phyloP scores from a whole-genome alignment of 208 protist species.

The Angomonas ambiguus region DNA sequence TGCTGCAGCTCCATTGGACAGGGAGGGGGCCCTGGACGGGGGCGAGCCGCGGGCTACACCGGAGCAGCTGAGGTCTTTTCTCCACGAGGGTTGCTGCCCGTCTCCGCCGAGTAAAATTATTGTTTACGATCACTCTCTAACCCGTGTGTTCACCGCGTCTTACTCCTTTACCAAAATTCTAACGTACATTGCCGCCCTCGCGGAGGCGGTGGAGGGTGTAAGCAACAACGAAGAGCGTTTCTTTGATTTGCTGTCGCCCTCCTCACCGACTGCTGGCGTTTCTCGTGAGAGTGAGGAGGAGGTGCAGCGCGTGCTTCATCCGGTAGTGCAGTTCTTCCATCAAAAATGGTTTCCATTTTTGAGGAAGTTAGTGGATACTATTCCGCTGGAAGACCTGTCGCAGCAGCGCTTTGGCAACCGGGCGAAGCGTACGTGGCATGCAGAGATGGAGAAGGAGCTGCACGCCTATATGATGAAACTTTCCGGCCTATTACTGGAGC shows the following conservation, averaged over 20 bases:
- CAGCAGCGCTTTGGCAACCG: slow-evolving; percentile 88
- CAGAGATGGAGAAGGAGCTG: slow-evolving; percentile 38
- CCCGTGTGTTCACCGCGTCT: slow-evolving; percentile 52
- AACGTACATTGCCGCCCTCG: slow-evolving; percentile 51
- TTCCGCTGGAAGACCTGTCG: slow-evolving; percentile 72
- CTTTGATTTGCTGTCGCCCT: no score
- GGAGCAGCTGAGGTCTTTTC: background rate
- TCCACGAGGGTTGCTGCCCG: background rate
- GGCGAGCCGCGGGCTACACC: background rate
- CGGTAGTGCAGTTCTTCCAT: slow-evolving; percentile 38
- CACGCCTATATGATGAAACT: slow-evolving; percentile 43
- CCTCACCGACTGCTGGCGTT: background rate
- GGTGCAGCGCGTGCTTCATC: slow-evolving; percentile 11
- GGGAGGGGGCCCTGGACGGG: background rate
- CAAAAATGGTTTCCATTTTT: slow-evolving; percentile 53
- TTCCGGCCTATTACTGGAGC: slow-evolving; percentile 31
- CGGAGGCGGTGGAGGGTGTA: slow-evolving; percentile 22
- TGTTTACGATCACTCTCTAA: slow-evolving; percentile 52
- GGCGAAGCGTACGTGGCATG: slow-evolving; percentile 76
- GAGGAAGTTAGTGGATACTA: slow-evolving; percentile 40
- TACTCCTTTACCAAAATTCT: slow-evolving; percentile 67
- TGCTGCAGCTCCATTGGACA: background rate
- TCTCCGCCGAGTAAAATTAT: slow-evolving; percentile 53
- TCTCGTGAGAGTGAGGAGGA: background rate
- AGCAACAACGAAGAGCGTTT: slow-evolving; percentile 10